Conservation (phyloP, 2,329 filamentous ascomycete species). For the Raffaelea ambrosiae region DNA sequence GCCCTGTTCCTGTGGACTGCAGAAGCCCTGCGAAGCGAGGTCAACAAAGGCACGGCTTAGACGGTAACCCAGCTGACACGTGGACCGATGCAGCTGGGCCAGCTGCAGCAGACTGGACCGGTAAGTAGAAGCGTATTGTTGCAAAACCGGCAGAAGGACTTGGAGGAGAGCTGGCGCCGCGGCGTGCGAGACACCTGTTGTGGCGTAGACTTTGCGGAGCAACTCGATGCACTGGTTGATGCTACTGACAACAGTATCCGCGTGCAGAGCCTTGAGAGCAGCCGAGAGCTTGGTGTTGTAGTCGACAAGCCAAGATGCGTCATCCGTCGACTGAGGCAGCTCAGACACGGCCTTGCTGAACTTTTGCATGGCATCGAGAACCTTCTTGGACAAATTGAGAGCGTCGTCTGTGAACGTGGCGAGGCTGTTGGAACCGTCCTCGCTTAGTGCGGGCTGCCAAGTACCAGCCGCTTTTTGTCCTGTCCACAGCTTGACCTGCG, state of each 20-base stretch:
- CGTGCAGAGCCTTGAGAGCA: slow-evolving; percentile 51
- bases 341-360: slow-evolving; percentile 47
- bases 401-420: slow-evolving; percentile 47
- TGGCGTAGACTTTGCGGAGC: slow-evolving; percentile 12
- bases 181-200: slow-evolving; percentile 10
- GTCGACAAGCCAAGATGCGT: slow-evolving; percentile 53
- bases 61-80: slow-evolving; percentile 65
- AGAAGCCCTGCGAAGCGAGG: slow-evolving; percentile 80
- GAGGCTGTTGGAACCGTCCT: slow-evolving; percentile 15
- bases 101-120: slow-evolving; percentile 50
- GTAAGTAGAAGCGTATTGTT: slow-evolving; percentile 61
- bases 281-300: slow-evolving; percentile 43
- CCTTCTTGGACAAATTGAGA: slow-evolving; percentile 60
- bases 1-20: slow-evolving; percentile 74
- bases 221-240: slow-evolving; percentile 28
- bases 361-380: slow-evolving; percentile 73
- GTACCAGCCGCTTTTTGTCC: background rate
- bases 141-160: slow-evolving; percentile 60
- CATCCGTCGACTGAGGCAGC: slow-evolving; percentile 51
- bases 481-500: slow-evolving; percentile 60
- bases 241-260: slow-evolving; percentile 41
- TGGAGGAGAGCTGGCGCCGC: slow-evolving; percentile 50
- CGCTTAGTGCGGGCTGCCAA: slow-evolving; percentile 5
- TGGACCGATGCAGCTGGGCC: slow-evolving; percentile 57
- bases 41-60: slow-evolving; percentile 71